These are phyloP conservation scores for Magnusiomyces magnusii DNA, from an alignment of 1,139 yeast genomes.

Conservation along the genomic window DNA sequence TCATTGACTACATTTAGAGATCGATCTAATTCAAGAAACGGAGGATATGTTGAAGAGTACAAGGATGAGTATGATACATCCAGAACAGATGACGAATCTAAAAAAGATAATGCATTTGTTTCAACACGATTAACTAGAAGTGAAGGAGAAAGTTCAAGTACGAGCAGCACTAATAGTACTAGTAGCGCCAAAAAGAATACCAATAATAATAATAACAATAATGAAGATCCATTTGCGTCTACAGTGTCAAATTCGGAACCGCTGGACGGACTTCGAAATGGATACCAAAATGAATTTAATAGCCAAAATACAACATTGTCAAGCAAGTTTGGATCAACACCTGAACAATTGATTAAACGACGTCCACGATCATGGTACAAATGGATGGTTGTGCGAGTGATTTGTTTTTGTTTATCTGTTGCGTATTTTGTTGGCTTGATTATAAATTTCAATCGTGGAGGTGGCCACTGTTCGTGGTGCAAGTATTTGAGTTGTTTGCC, in stretches of 20 bases:
- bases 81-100: background rate
- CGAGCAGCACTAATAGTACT: background rate
- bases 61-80: background rate
- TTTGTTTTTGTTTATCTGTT: slow-evolving; percentile 42
- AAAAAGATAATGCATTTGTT: background rate
- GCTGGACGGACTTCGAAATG: too few relatives aligned
- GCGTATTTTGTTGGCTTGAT: slow-evolving; percentile 46
- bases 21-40: background rate
- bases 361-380: slow-evolving; percentile 40
- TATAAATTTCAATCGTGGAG: slow-evolving; percentile 44
- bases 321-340: background rate
- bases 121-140: background rate
- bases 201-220: background rate
- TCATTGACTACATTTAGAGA: background rate
- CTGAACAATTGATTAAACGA: background rate
- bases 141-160: background rate
- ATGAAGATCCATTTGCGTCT: too few relatives aligned
- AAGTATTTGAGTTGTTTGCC: slow-evolving; percentile 67
- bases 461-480: slow-evolving; percentile 59
- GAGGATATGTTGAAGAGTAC: background rate
- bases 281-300: background rate
- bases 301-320: background rate
- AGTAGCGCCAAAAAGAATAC: background rate
- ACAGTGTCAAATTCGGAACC: too few relatives aligned
- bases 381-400: slow-evolving; percentile 47